Conservation (phyloP, 2,329 filamentous ascomycete species). For the Periglandula ipomoeae region DNA sequence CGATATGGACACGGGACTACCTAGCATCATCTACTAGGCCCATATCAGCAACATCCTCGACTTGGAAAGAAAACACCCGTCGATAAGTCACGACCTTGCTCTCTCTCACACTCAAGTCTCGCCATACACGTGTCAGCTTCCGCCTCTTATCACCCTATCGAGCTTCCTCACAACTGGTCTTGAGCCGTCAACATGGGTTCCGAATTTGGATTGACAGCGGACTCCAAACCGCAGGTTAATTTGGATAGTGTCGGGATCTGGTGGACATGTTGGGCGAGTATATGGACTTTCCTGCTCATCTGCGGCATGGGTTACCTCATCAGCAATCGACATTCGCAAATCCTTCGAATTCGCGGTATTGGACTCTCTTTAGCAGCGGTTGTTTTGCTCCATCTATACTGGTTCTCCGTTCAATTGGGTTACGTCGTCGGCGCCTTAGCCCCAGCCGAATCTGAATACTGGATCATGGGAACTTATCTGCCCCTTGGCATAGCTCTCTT, state of each 20-base stretch:
- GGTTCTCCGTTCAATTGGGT: conserved; percentile 27
- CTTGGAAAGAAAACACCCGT: not conserved
- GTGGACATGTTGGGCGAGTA: conserved; percentile 21
- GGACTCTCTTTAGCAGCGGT: conserved; percentile 30
- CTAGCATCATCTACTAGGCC: not conserved
- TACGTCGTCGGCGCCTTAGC: conserved; percentile 26
- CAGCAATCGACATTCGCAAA: conserved; percentile 24
- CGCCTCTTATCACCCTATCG: not conserved
- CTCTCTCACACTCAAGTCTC: not conserved
- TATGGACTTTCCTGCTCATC: conserved; percentile 27
- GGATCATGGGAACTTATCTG: conserved; percentile 56
- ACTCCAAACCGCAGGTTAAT: conserved; percentile 10
- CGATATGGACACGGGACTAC: not conserved
- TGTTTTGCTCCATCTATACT: conserved; percentile 30
- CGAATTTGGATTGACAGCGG: conserved; percentile 15
- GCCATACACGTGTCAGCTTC: not conserved
- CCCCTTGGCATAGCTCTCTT: conserved; percentile 57
- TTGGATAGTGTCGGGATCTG: conserved; percentile 24
- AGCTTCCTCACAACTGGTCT: not conserved
- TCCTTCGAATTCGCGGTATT: conserved; percentile 31
- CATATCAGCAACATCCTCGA: not conserved
- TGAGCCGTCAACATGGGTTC: conserved; percentile 16
- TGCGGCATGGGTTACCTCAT: conserved; percentile 30
- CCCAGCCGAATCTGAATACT: conserved; percentile 47
- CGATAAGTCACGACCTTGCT: not conserved